These are phyloP conservation scores for Coniophora puteana DNA, from an alignment of 1,284 basidiomycete species.

Conservation along the genomic window DNA sequence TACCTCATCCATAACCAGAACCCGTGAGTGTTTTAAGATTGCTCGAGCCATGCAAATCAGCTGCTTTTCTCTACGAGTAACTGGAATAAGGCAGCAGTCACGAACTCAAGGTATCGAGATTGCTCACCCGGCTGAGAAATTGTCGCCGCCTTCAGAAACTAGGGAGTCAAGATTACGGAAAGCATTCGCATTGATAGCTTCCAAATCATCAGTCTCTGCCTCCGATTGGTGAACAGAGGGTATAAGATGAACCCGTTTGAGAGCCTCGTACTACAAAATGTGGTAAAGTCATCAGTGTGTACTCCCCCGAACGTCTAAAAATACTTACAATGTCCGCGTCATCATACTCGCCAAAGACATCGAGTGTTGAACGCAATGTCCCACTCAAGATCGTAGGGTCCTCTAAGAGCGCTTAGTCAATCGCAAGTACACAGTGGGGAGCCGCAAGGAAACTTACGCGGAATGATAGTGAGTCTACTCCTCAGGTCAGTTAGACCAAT, in stretches of 20 bases:
- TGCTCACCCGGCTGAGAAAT: background rate
- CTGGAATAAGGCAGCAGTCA: background rate
- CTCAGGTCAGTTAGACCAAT: constrained; percentile 90
- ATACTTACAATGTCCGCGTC: constrained; percentile 76
- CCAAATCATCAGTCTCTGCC: constrained; percentile 36
- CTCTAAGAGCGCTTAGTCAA: constrained; percentile 41
- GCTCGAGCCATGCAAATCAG: background rate
- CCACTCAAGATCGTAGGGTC: constrained; percentile 90
- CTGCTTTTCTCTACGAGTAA: background rate
- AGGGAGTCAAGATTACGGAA: background rate
- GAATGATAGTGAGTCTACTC: constrained; percentile 86
- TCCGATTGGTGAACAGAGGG: constrained; percentile 49
- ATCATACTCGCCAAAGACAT: constrained; percentile 87
- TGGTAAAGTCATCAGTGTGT: constrained; percentile 7
- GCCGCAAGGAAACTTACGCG: constrained; percentile 53
- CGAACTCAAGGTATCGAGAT: background rate
- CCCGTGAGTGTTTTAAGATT: background rate
- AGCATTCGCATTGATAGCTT: constrained; percentile 71
- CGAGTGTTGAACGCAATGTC: constrained; percentile 82
- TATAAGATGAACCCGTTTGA: constrained; percentile 86
- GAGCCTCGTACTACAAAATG: constrained; percentile 68
- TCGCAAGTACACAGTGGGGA: background rate
- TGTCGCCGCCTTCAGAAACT: background rate
- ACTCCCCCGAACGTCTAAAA: background rate
- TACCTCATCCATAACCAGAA: constrained; percentile 43